Percentiles rank a stretch among this genome's conserved stretches.
phyloP scores from a whole-genome alignment of 2,329 filamentous ascomycete genomes.

The Microdochium nivale region DNA sequence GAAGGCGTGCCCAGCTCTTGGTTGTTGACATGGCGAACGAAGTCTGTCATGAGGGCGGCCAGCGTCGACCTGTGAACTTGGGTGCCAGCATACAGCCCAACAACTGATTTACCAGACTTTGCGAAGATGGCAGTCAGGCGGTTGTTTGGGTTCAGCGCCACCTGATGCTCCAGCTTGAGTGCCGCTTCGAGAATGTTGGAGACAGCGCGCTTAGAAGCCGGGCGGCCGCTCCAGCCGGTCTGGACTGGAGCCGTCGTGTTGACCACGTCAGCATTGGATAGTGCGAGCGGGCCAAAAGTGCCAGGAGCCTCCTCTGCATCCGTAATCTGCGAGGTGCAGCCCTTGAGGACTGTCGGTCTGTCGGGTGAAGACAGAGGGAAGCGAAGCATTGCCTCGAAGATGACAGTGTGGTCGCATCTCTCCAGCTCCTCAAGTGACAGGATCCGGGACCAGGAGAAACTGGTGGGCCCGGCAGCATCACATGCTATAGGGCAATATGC shows the following conservation, averaged over 20 bases:
- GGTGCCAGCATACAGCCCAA: not conserved
- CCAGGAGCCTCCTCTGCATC: not conserved
- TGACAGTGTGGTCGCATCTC: not conserved
- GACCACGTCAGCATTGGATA: not conserved
- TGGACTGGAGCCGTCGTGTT: not conserved
- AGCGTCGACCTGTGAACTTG: not conserved
- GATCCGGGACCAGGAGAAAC: not conserved
- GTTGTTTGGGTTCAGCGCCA: not conserved
- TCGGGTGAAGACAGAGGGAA: not conserved
- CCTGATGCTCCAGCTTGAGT: not conserved
- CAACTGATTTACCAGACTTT: not conserved
- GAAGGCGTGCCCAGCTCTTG: not conserved
- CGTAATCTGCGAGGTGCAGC: not conserved
- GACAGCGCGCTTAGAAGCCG: not conserved
- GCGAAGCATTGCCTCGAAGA: not conserved
- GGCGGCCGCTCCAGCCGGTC: not conserved
- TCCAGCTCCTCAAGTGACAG: not conserved
- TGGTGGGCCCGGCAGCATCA: not conserved
- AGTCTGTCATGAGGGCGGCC: not conserved
- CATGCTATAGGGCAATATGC: not conserved
- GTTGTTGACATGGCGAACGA: not conserved
- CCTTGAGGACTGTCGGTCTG: not conserved
- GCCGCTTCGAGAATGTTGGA: not conserved
- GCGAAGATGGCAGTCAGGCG: not conserved
- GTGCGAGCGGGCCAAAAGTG: not conserved